Evolutionary conservation across 139 green algal species (phyloP), one percentile per base, ranked within the genome.

Genomic region (Zygnema cylindricum): DNA sequence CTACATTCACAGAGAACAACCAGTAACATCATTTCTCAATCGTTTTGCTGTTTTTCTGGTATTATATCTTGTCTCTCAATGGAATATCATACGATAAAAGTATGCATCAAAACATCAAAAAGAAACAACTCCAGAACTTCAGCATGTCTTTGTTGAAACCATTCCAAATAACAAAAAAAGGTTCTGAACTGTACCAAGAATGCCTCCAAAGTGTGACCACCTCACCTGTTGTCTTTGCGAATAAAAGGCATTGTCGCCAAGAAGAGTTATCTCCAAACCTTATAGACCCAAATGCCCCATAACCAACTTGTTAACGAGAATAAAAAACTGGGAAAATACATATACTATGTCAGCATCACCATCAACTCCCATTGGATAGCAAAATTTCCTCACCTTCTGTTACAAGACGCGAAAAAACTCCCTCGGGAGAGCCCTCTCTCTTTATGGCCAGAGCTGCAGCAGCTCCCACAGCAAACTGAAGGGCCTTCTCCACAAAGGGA

Each of bases 201-300:
- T n/a, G n/a, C n/a, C n/a, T 49, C 40, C 40, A 7, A 49, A 57
- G 16, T 79, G 41, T 43, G 7, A 42, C 36, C 77, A 83, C 55
- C 82, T 85, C 43, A 90, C 85, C 81, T 91, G 25, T 30, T 3
- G 39, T 87, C 84, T 69, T 33, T 92, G 88, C 0, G 88, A 92
- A 33, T 92, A 92, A 25, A 92, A 92, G 69, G 86, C 84, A 43
- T 92, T 92, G 43, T 92, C 88, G 33, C 88, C 88, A 21, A 75
- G 33, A 41, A 92, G 73, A 1, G 35, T 39, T 76, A 91, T 69
- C 33, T 91, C 32, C 41, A 91, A 23, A 23, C 83, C 87, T 91
- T n/a, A n/a, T n/a, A n/a, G n/a, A n/a, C n/a, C n/a, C n/a, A 82
- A n/a, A 23, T 25, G 69, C 69, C 69, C 16, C 77, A 73, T 30